These are phyloP conservation scores for Hypoxylon lienhwacheense DNA, from an alignment of 495 filamentous ascomycete genomes.

Conservation along the genomic window DNA sequence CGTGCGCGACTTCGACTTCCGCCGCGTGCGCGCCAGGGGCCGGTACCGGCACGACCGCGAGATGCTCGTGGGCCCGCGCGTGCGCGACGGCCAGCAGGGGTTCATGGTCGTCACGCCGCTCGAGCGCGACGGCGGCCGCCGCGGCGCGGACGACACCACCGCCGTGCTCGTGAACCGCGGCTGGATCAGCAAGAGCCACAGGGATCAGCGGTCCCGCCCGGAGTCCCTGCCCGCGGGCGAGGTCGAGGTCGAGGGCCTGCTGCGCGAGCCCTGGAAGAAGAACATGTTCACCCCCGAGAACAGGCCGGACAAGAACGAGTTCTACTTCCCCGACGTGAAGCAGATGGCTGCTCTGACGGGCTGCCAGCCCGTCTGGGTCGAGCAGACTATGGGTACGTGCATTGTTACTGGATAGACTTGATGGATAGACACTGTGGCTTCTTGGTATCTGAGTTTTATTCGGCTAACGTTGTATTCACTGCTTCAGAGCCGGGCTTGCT, in stretches of 20 bases:
- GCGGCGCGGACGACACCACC: slow-evolving; percentile 38
- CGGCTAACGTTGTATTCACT: slow-evolving; percentile 9
- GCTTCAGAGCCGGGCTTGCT: slow-evolving; percentile 73
- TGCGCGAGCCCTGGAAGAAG: slow-evolving; percentile 91
- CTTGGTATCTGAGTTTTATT: slow-evolving; percentile 8
- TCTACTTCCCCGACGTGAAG: slow-evolving; percentile 91
- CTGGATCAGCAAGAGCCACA: slow-evolving; percentile 78
- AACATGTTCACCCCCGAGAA: slow-evolving; percentile 97
- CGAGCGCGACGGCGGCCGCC: slow-evolving; percentile 63
- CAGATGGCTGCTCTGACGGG: slow-evolving; percentile 89
- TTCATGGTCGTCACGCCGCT: slow-evolving; percentile 90
- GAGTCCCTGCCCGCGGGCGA: slow-evolving; percentile 64
- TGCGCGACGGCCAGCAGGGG: slow-evolving; percentile 85
- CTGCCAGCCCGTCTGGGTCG: slow-evolving; percentile 89
- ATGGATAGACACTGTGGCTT: background rate
- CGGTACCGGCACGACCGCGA: slow-evolving; percentile 82
- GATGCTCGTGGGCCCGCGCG: slow-evolving; percentile 91
- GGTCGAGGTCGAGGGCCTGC: slow-evolving; percentile 78
- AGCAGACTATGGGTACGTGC: slow-evolving; percentile 85
- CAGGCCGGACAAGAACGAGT: slow-evolving; percentile 75
- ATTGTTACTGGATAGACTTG: background rate
- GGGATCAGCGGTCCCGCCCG: slow-evolving; percentile 61
- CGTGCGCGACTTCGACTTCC: slow-evolving; percentile 88
- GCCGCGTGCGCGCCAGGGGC: slow-evolving; percentile 78
- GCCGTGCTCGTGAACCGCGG: slow-evolving; percentile 84